Base-by-base conservation (phyloP, 2,329 filamentous ascomycete genomes). In the Diaporthe sp. region DNA sequence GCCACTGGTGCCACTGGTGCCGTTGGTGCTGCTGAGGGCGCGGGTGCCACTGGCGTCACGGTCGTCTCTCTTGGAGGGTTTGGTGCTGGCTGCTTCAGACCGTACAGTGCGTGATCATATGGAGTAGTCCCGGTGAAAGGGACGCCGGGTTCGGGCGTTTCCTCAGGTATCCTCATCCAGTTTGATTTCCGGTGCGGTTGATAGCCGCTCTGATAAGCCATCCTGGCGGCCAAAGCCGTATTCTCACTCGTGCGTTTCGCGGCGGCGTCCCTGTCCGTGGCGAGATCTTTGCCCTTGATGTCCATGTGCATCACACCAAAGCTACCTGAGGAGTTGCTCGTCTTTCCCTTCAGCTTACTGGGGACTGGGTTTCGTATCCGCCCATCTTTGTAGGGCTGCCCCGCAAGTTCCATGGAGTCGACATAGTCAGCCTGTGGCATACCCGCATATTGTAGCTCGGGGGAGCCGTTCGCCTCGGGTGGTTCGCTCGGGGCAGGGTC, bases 281-380 rank as follows among this genome's bases (percentile, higher is more conserved):
- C 86, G 75, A 87, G 86, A 77, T 83, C 80, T 83, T 85, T 74
- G 84, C 84, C 31, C 70, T 80, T 79, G 37, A 90, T 84, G 46
- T 88, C 87, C 85, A 93, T 91, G 74, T 92, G 90, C 87, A 93
- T 91, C 55, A 92, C 89, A 61, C 87, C 85, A 80, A 93, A 93
- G 78, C 91, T 92, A 39, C 91, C 91, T 76, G 89, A 89, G 79
- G 87, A 88, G 37, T 85, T 84, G 77, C 89, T 87, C 28, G 89
- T 88, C 78, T 88, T 90, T 76, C 90, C 89, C 80, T 92, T 91
- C 72, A 92, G 84, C 81, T 92, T 92, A 81, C 88, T 91, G 6
- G 91, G 91, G 2, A 92, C 87, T 1, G 90, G 89, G 76, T 92
- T 91, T 74, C 89, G 83, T 19, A 90, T 85, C 34, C 88, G 85